Percentiles rank a stretch among this genome's conserved stretches.
Conservation (phyloP, 495 filamentous ascomycete genomes). For the Penicillium fimorum region DNA sequence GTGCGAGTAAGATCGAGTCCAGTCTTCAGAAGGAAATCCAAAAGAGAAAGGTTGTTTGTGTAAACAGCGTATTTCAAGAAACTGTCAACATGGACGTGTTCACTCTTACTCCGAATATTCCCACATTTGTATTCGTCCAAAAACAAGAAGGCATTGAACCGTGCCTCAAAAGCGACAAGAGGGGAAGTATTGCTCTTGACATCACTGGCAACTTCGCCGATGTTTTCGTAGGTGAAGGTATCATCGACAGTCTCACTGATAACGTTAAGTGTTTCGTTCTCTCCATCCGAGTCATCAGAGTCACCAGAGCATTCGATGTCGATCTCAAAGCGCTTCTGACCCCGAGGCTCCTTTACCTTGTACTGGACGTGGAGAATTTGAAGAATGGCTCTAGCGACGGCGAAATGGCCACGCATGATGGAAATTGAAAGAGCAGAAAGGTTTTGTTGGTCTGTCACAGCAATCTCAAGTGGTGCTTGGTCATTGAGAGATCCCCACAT, state of each 20-base stretch:
- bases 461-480: slow-evolving; percentile 58
- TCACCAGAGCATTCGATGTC: slow-evolving; percentile 31
- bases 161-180: slow-evolving; percentile 40
- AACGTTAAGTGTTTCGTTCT: slow-evolving; percentile 37
- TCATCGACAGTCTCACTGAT: slow-evolving; percentile 50
- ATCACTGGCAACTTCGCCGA: slow-evolving; percentile 60
- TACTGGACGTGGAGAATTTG: slow-evolving; percentile 68
- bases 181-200: slow-evolving; percentile 60
- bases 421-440: slow-evolving; percentile 63
- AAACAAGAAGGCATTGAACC: slow-evolving; percentile 29
- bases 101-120: background rate
- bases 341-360: slow-evolving; percentile 40
- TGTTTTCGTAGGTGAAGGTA: slow-evolving; percentile 67
- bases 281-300: slow-evolving; percentile 32
- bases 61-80: slow-evolving; percentile 38
- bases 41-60: slow-evolving; percentile 36
- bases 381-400: slow-evolving; percentile 60
- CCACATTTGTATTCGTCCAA: slow-evolving; percentile 19
- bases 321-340: slow-evolving; percentile 50
- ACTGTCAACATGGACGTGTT: background rate
- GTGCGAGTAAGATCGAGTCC: slow-evolving; percentile 29
- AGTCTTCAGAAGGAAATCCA: slow-evolving; percentile 47
- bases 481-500: slow-evolving; percentile 39
- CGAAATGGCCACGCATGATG: slow-evolving; percentile 58
- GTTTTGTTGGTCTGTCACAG: slow-evolving; percentile 46